Evolutionary conservation across 2,329 filamentous ascomycete genomes (phyloP), one percentile per base, ranked within the genome.

Genomic region (Pseudogymnoascus sp.): DNA sequence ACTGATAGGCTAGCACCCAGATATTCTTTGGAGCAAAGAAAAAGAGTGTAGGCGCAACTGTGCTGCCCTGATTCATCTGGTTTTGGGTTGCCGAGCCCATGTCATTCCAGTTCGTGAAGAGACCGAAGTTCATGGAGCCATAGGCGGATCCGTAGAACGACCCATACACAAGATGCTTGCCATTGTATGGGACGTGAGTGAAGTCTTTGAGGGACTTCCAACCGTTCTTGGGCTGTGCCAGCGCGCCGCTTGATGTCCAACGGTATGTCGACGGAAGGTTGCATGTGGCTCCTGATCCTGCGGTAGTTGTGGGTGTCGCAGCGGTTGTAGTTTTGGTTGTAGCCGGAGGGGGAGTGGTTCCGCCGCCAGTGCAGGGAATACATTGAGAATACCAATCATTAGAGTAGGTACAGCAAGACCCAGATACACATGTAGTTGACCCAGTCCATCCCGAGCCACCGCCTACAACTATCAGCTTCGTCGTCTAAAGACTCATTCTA

Each of bases 1-100:
- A 86, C 69, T 87, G 82, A 67, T 85, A 80, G n/a, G 82, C 80
- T 0, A 86, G 75, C n/a, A 86, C 72, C 84, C 84, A 87, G 63
- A 80, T 70, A 64, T 72, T 75, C 72, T 84, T 85, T 0, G 83
- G 84, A 4, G 68, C 65, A 65, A 86, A 86, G 74, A 78, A 82
- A 73, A 87, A 85, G 55, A 87, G 71, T 0, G 82, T 82, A 0
- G 84, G 84, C 0, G 83, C 83, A 19, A 84, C 82, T 8, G 80
- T 70, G 5, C 62, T 70, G 5, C 62, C 65, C 3, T 61, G 48
- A 45, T 33, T 73, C 78, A 82, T 83, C 1, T 61, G 63, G 63
- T 73, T 85, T 71, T 86, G 83, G 62, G 67, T 71, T 0, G 76
- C 80, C 0, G 75, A 71, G 18, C 68, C 71, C 75, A 85, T 78